These are phyloP conservation scores for Capsicum chinense DNA, from an alignment of 257 asterid species.

Conservation along the genomic window DNA sequence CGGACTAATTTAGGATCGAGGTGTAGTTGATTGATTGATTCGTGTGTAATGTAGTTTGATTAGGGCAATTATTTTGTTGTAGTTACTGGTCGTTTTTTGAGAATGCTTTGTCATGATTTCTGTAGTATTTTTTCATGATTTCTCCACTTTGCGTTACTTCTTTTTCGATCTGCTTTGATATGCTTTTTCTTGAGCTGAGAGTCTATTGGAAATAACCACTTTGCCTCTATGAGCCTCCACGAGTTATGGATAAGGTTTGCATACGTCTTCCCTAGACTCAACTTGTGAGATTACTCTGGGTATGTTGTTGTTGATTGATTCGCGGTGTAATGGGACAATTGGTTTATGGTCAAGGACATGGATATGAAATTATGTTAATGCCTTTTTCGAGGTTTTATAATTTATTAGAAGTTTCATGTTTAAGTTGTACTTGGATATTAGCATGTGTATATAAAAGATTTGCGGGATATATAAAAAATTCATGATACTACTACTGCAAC, in stretches of 20 bases:
- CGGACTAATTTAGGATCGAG: neutral
- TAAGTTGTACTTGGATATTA: constrained; percentile 14
- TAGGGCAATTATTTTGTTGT: neutral
- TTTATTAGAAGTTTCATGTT: neutral
- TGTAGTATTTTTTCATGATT: neutral
- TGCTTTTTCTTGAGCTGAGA: no score
- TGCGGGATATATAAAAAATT: neutral
- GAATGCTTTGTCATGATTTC: neutral
- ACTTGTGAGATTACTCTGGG: neutral
- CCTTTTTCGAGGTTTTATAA: neutral
- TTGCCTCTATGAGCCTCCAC: neutral
- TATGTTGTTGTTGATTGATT: no score
- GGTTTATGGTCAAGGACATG: neutral
- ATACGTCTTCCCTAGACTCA: neutral
- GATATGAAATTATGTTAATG: neutral
- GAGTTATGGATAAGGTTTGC: neutral
- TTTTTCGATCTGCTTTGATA: neutral
- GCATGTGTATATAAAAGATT: neutral
- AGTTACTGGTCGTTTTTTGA: neutral
- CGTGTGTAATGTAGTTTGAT: no score
- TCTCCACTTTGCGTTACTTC: neutral
- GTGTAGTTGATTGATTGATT: constrained; percentile 3
- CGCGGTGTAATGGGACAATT: neutral
- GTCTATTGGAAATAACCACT: neutral
- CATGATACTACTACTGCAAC: neutral